Base-by-base conservation (phyloP, 2,329 filamentous ascomycete genomes). In the Aureobasidium pullulans region DNA sequence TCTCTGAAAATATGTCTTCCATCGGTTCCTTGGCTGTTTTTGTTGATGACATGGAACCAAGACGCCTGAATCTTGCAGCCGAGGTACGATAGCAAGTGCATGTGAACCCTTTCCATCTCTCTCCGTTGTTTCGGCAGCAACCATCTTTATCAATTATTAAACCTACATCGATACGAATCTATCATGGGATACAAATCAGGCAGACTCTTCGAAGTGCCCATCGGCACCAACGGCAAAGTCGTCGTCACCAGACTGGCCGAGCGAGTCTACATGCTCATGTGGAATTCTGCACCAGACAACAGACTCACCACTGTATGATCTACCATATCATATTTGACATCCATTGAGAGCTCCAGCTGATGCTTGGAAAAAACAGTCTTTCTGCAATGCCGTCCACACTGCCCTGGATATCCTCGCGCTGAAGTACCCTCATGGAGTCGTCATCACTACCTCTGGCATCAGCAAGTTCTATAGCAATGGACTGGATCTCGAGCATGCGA, bases 401-500 rank as follows among this genome's bases (percentile, higher is more conserved):
- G 86, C 88, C 4, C 83, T 94, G 62, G 88, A 94, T 74, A 84
- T 89, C 23, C 75, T 94, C 67, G 86, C 91, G 71, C 81, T 84
- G 61, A 79, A 79, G 57, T 79, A 87, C 66, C 78, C 82, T 0
- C 81, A 81, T n/a, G 89, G 89, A 56, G 88, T 92, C 6, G 79
- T 94, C 13, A 77, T 92, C 61, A 93, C 89, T 5, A 93, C 89
- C 0, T 88, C 85, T 43, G 82, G 80, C 49, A 87, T 92, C 61
- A 71, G 77, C 54, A 94, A 94, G 69, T 93, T 93, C 78, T 94
- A 88, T 76, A 86, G 82, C 71, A 93, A 93, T 73, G 89, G 89
- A 0, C 80, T 94, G n/a, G 88, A 94, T 71, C 81, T 92, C 13
- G 79, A 84, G 40, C 82, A 88, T 69, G 86, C 84, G n/a, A 68